phyloP scores from a whole-genome alignment of 2,329 filamentous ascomycete genomes.

The Colletotrichum sp. region DNA sequence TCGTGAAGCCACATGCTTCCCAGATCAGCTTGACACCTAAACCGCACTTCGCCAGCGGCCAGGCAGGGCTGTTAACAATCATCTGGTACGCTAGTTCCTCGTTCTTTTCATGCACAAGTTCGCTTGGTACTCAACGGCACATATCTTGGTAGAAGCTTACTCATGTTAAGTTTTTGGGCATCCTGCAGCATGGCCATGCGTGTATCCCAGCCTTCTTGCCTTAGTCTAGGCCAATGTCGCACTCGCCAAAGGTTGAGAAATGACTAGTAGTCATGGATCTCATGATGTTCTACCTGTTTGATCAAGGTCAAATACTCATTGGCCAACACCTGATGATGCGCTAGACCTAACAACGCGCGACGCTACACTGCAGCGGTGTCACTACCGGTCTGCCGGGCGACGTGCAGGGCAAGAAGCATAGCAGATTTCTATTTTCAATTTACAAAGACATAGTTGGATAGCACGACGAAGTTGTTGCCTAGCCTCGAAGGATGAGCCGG shows the following conservation, averaged over 20 bases:
- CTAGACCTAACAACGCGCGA: background rate
- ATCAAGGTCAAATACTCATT: background rate
- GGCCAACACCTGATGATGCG: background rate
- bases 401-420: background rate
- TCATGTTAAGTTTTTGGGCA: background rate
- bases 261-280: background rate
- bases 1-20: constrained; percentile 21
- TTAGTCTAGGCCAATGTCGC: background rate
- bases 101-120: background rate
- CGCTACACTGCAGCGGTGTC: background rate
- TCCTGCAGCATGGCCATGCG: background rate
- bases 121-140: background rate
- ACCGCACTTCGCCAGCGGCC: background rate
- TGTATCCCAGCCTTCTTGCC: background rate
- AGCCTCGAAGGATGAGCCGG: constrained; percentile 5
- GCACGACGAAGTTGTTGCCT: background rate
- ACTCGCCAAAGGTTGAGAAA: background rate
- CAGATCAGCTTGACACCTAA: background rate
- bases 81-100: constrained; percentile 7
- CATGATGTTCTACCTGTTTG: background rate
- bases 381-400: background rate
- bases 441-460: background rate
- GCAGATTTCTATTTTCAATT: background rate
- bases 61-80: background rate
- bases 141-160: constrained; percentile 8